Evolutionary conservation across 805 yeast species (phyloP).

Genomic region (Wickerhamiella australiensis): DNA sequence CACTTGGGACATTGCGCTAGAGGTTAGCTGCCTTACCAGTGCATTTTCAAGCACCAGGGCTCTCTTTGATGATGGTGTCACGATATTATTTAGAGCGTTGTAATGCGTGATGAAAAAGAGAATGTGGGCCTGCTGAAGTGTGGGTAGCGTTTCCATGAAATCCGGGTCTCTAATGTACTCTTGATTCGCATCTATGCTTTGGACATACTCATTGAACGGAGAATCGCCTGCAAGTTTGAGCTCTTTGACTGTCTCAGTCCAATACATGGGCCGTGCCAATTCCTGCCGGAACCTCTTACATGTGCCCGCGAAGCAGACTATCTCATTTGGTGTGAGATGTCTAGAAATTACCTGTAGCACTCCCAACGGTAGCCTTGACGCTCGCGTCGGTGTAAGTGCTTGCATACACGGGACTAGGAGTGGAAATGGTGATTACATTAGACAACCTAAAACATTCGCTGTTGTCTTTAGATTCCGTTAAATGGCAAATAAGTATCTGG

Average conservation of each 20-base stretch:
- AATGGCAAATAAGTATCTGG: conserved; percentile 26
- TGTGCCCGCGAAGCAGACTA: neutral
- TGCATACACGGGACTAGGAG: neutral
- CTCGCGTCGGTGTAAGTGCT: conserved; percentile 9
- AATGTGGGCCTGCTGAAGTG: neutral
- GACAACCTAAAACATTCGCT: neutral
- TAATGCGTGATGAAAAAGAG: neutral
- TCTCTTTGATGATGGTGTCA: neutral
- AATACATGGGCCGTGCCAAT: conserved; percentile 1
- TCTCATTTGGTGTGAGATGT: conserved; percentile 2
- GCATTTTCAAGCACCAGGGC: neutral
- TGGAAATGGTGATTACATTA: neutral
- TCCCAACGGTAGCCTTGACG: conserved; percentile 9
- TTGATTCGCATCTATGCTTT: neutral
- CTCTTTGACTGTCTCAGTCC: neutral
- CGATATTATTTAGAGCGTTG: neutral
- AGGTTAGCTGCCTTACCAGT: conserved; percentile 3
- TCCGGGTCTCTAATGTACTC: conserved; percentile 5
- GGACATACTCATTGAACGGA: neutral
- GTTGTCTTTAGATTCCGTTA: too few relatives aligned
- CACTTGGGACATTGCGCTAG: conserved; percentile 8
- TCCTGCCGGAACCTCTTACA: conserved; percentile 7
- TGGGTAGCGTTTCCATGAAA: neutral
- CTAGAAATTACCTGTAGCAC: neutral
- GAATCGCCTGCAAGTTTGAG: neutral